Conservation (phyloP, 352 stramenopile species). For the Phytophthora parvispora region DNA sequence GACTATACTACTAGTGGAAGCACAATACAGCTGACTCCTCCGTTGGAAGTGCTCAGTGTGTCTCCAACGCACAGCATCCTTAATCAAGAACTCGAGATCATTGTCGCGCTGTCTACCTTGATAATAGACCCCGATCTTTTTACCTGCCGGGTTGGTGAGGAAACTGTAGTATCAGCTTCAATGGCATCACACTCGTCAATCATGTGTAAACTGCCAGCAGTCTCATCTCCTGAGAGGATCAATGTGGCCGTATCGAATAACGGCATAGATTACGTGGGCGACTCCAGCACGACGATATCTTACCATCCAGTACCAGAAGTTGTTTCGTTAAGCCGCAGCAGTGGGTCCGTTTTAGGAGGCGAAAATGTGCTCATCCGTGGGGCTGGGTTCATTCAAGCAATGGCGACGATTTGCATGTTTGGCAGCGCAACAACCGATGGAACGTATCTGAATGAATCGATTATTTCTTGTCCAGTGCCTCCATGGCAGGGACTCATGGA, state of each 20-base stretch:
- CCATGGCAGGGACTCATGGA: conserved; percentile 23
- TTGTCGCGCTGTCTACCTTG: conserved; percentile 27
- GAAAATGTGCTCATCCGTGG: conserved; percentile 32
- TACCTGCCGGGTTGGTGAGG: conserved; percentile 48
- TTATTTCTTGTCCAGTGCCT: conserved; percentile 32
- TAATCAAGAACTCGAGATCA: conserved; percentile 29
- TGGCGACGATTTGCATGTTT: conserved; percentile 38
- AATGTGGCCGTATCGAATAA: conserved; percentile 48
- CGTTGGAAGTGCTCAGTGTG: conserved; percentile 37
- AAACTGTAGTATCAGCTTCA: conserved; percentile 8
- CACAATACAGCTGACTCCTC: conserved; percentile 33
- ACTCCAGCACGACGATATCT: conserved; percentile 14
- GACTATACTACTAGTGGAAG: conserved; percentile 39
- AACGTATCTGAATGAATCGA: conserved; percentile 18
- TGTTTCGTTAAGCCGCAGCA: conserved; percentile 7
- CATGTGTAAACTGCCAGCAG: conserved; percentile 36
- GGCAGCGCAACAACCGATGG: conserved; percentile 4
- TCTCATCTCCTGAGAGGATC: conserved; percentile 17
- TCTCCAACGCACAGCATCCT: conserved; percentile 37
- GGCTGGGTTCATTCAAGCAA: conserved; percentile 22
- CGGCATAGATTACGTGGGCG: conserved; percentile 45
- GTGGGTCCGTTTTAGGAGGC: conserved; percentile 41
- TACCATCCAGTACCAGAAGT: conserved; percentile 28
- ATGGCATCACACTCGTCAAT: conserved; percentile 38
- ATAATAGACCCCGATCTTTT: conserved; percentile 21